A percentile compares a stretch with the other conserved stretches of the same genome.
phyloP scores from a whole-genome alignment of 345 rosid genomes.

The Moricandia arvensis region DNA sequence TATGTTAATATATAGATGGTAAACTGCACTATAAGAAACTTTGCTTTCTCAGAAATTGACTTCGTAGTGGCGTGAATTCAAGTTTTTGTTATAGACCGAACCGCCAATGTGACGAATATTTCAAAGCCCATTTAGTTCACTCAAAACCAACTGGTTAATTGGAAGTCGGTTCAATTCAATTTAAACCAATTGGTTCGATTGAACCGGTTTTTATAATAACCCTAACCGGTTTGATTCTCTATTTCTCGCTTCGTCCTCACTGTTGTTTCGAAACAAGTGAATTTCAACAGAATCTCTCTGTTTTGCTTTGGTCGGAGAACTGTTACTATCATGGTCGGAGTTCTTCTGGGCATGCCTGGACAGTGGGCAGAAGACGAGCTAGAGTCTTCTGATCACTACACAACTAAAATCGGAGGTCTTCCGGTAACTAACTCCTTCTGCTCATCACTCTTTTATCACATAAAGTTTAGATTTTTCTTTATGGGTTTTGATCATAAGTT shows the following conservation, averaged over 20 bases:
- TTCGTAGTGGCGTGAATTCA: not conserved
- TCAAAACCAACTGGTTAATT: not conserved
- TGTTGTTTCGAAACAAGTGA: not conserved
- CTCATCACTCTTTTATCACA: not conserved
- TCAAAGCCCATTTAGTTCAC: not conserved
- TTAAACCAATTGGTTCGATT: not conserved
- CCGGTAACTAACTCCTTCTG: constrained; percentile 45
- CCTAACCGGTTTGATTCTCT: not conserved
- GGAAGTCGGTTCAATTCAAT: not conserved
- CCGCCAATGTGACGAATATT: not conserved
- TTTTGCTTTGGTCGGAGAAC: not conserved
- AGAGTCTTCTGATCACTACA: constrained; percentile 71
- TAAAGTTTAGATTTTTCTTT: not conserved
- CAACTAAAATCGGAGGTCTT: constrained; percentile 79
- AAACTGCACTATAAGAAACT: not conserved
- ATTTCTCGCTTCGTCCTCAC: not conserved
- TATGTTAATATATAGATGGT: no score
- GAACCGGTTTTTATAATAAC: not conserved
- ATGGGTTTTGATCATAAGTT: not conserved
- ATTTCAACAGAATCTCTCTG: not conserved
- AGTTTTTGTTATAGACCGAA: not conserved
- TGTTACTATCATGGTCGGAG: constrained; percentile 37
- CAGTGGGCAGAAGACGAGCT: constrained; percentile 71
- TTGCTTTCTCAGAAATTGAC: not conserved
- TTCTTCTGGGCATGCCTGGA: constrained; percentile 74